These are phyloP conservation scores for Caryopteris hybrid DNA, from an alignment of 305 asterid genomes.

Conservation along the genomic window DNA sequence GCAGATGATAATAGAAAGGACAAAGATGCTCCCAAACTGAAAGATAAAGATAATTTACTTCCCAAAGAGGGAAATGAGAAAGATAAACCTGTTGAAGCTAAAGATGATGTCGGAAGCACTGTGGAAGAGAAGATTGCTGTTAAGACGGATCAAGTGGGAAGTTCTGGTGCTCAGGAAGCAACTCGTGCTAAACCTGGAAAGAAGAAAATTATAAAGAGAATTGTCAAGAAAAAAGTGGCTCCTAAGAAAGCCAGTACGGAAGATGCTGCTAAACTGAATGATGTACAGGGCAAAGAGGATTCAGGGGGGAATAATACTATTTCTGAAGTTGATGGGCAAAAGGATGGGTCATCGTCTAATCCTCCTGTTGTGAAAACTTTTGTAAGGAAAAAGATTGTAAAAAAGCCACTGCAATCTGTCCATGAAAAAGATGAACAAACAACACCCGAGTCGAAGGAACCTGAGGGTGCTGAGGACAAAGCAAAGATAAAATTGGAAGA, in stretches of 20 bases:
- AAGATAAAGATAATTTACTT: constrained; percentile 30
- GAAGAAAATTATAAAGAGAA: constrained; percentile 77
- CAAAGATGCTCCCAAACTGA: constrained; percentile 29
- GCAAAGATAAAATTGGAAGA: constrained; percentile 35
- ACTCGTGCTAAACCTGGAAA: constrained; percentile 55
- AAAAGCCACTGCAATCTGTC: constrained; percentile 38
- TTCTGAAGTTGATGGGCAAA: constrained; percentile 44
- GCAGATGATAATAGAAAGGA: constrained; percentile 40
- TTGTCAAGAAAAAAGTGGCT: constrained; percentile 68
- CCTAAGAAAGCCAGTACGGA: constrained; percentile 43
- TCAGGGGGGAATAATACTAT: constrained; percentile 32
- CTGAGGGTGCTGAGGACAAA: constrained; percentile 40
- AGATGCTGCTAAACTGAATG: constrained; percentile 37
- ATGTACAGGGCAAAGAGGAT: constrained; percentile 36
- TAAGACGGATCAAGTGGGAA: constrained; percentile 34
- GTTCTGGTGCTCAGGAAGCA: constrained; percentile 34
- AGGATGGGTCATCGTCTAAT: constrained; percentile 44
- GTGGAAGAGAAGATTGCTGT: constrained; percentile 33
- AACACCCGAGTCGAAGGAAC: constrained; percentile 35
- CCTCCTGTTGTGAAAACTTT: constrained; percentile 53
- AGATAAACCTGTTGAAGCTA: constrained; percentile 36
- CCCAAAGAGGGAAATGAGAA: constrained; percentile 39
- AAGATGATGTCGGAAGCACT: constrained; percentile 33
- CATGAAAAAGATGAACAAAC: constrained; percentile 31
- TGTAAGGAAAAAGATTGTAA: constrained; percentile 55